Base-by-base conservation (phyloP, 2,329 filamentous ascomycete species). In the Venturia nashicola region DNA sequence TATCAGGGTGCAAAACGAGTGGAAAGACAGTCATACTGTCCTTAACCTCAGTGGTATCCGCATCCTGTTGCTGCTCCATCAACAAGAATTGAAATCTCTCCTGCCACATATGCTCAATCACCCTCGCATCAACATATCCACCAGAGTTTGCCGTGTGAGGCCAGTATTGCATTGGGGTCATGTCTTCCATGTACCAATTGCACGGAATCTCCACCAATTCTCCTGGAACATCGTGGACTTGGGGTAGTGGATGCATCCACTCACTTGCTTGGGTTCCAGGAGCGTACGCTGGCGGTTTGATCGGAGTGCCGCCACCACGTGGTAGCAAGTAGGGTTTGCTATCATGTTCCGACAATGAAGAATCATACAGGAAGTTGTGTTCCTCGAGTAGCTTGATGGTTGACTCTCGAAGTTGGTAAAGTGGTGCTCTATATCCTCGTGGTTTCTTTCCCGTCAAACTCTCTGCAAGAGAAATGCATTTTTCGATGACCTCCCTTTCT, bases 71-170 rank as follows among this genome's bases (percentile, higher is more conserved):
- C 65, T 76, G 68, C 68, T 78, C 76, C 3, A 66, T 66, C 48
- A 68, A 65, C n/a, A 85, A 73, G 76, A 79, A 86, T 66, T 80
- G 75, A 67, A 86, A 84, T 14, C 81, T 77, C 68, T 85, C 83
- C 68, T 76, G 80, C 84, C 84, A 86, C 75, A 86, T 81, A 65
- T 80, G 76, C 74, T 86, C 83, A 36, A 86, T 78, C 1, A 81
- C 76, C 11, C 79, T 75, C 5, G 80, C 78, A 62, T 82, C 80
- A 0, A 85, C 82, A 68, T 84, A 86, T 1, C 84, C 83, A 54
- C 81, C 79, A 2, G 78, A 81, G 65, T 85, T 85, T 1, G 75
- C 68, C 12, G 73, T 73, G 61, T 79, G 74, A 8, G 78, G 78
- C 63, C 72, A 77, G 67, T 75, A 80, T 57, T 79, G 77, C 65